These are phyloP conservation scores for Nitzschia putrida DNA, from an alignment of 108 stramenopile genomes.

Conservation along the genomic window DNA sequence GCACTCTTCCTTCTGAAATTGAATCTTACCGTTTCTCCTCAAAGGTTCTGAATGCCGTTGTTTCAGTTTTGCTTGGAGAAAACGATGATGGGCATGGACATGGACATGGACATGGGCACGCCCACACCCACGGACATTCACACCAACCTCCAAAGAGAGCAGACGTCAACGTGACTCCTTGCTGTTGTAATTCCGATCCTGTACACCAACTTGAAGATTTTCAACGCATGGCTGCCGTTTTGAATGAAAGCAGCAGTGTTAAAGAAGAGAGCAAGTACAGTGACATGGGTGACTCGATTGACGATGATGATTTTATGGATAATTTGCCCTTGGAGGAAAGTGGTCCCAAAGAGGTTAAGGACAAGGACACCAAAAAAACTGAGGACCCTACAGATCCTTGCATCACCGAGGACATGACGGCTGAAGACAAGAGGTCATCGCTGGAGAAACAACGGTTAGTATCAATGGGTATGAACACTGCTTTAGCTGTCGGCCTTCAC, in stretches of 20 bases:
- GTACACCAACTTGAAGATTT: conserved; percentile 34
- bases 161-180: background rate
- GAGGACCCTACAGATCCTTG: conserved; percentile 21
- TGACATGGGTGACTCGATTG: background rate
- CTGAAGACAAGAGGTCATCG: background rate
- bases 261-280: conserved; percentile 9
- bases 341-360: background rate
- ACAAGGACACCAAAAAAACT: background rate
- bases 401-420: background rate
- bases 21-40: background rate
- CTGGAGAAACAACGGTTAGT: conserved; percentile 47
- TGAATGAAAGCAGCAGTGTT: conserved; percentile 4
- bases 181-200: conserved; percentile 43
- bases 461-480: conserved; percentile 73
- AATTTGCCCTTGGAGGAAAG: conserved; percentile 11
- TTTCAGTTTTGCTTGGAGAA: conserved; percentile 10
- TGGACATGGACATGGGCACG: conserved; percentile 7
- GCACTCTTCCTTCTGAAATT: background rate
- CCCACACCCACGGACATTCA: background rate
- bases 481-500: conserved; percentile 80
- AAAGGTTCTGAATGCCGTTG: conserved; percentile 19
- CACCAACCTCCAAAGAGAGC: background rate
- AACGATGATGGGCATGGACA: conserved; percentile 24
- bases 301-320: conserved; percentile 14
- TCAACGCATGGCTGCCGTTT: conserved; percentile 34